Evolutionary conservation across 805 yeast species (phyloP).

Genomic region (Suhomyces sp.): DNA sequence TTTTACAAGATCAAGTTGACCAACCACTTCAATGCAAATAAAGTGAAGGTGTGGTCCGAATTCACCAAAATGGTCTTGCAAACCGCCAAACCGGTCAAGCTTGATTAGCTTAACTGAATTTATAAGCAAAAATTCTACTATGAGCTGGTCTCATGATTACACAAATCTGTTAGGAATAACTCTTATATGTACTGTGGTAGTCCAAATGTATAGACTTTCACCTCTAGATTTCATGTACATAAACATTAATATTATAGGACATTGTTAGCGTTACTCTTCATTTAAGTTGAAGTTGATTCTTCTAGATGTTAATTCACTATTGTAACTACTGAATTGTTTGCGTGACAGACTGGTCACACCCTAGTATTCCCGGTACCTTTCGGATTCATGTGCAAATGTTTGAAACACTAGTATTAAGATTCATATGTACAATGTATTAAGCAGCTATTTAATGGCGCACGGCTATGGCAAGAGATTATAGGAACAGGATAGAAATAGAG

Average conservation of each 20-base stretch:
- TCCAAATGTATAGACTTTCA: neutral
- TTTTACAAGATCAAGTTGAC: slow-evolving; percentile 8
- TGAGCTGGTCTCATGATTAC: neutral
- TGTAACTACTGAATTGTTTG: too few species aligned
- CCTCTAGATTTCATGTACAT: neutral
- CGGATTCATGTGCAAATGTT: too few species aligned
- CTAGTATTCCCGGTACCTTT: too few species aligned
- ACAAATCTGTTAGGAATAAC: neutral
- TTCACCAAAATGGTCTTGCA: neutral
- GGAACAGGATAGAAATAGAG: neutral
- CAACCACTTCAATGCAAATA: neutral
- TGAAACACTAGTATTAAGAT: neutral
- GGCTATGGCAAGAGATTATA: neutral
- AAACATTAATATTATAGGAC: too few species aligned
- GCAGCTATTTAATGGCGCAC: neutral
- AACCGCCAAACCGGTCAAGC: neutral
- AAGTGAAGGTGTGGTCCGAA: neutral
- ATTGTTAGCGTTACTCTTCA: too few species aligned
- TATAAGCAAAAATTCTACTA: too few species aligned
- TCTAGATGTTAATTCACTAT: too few species aligned
- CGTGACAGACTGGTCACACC: too few species aligned
- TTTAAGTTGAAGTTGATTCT: too few species aligned
- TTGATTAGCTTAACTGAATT: neutral
- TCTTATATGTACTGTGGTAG: neutral
- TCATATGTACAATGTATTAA: neutral